Evolutionary conservation across 1,284 basidiomycete genomes (phyloP), one percentile per base, ranked within the genome.

Genomic region (Leucoagaricus sp.): DNA sequence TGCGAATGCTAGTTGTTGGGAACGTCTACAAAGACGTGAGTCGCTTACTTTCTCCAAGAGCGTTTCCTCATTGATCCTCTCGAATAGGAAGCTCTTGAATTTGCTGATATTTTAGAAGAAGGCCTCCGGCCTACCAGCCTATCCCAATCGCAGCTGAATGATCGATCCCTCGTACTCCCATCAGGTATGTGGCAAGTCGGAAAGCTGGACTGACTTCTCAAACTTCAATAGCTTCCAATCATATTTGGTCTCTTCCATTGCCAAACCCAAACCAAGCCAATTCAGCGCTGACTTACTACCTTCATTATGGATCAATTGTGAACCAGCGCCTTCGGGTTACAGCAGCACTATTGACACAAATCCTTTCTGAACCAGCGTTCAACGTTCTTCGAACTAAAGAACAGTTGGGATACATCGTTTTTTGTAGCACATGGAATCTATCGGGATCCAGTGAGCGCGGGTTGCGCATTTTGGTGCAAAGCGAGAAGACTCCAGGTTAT

Each of bases 341-440:
- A 1, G 77, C 84, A 46, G 73, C 81, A 6, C 77, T 93, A 31
- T 78, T 91, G 33, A 80, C 81, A 0, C 94, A 94, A 65, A 89
- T 97, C 59, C 77, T 94, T 33, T 77, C 81, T 9, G 97, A 99
- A 67, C 96, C 96, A 0, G 84, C 89, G n/a, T 99, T 99, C 74
- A 90, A 97, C 67, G 78, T 89, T 34, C 82, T 99, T 40, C 87
- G 97, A n/a, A 98, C 96, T 2, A 89, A 95, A 70, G 94, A 99
- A 70, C 97, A 99, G 72, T 82, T 99, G 0, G 97, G 97, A 10
- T 99, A 99, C 69, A 81, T 96, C 49, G 93, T 94, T 40, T 82
- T 77, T 2, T 84, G 84, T 55, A 78, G 81, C 0, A 72, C 77
- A 34, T 83, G 81, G 79, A 68, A 75, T 25, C 69, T 87, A 42